Percentiles rank a stretch among this genome's conserved stretches.
These are phyloP conservation scores for Murraya paniculata DNA, from an alignment of 345 rosid species.

Conservation along the genomic window DNA sequence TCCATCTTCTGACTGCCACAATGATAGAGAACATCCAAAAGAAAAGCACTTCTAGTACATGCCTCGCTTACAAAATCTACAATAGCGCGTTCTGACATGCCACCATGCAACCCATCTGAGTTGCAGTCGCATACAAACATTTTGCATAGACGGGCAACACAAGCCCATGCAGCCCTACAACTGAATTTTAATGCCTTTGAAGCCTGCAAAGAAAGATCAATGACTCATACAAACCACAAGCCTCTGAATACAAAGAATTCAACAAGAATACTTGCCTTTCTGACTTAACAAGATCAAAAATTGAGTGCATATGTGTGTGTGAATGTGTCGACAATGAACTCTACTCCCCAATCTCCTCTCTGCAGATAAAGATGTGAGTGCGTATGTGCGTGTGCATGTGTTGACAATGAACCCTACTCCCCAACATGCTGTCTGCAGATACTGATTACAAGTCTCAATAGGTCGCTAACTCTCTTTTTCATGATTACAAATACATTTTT, in stretches of 20 bases:
- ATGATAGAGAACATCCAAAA: conserved; percentile 72
- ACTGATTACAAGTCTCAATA: background rate
- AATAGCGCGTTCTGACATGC: conserved; percentile 50
- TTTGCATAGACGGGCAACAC: conserved; percentile 48
- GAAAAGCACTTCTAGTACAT: conserved; percentile 57
- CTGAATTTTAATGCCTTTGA: conserved; percentile 66
- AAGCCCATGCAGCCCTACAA: conserved; percentile 75
- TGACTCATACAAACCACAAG: background rate
- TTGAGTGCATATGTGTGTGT: background rate
- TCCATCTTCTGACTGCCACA: conserved; percentile 40
- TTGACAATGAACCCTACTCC: background rate
- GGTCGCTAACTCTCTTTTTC: background rate
- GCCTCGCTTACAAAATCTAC: conserved; percentile 54
- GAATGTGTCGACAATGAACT: background rate
- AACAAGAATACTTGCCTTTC: background rate
- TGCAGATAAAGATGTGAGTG: background rate
- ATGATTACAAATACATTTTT: background rate
- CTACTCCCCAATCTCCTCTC: background rate
- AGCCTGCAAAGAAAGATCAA: conserved; percentile 53
- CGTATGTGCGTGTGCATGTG: background rate
- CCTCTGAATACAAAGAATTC: conserved; percentile 2
- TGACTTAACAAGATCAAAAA: background rate
- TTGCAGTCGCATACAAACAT: conserved; percentile 25
- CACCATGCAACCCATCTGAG: conserved; percentile 28
- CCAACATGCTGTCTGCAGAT: background rate